Conservation (phyloP, 2,329 filamentous ascomycete species). For the Passalora sequoiae region DNA sequence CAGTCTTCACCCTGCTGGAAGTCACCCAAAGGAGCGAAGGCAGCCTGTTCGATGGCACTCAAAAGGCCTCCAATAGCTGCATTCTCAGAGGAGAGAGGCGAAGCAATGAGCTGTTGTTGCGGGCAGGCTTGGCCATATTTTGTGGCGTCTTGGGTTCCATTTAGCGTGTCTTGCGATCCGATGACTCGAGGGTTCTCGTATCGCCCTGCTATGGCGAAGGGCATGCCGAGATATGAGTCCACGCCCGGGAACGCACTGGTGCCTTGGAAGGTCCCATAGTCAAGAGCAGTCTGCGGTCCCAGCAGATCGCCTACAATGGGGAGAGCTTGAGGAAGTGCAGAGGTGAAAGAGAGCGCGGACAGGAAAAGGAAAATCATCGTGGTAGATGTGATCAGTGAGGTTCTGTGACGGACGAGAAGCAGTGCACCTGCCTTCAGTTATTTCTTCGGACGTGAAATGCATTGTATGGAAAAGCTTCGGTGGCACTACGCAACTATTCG, state of each 20-base stretch:
- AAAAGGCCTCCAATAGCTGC: slow-evolving; percentile 8
- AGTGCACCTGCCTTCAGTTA: no score
- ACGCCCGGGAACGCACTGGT: slow-evolving; percentile 1
- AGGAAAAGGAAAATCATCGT: no score
- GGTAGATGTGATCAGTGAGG: no score
- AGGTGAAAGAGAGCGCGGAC: no score
- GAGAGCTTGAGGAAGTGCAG: no score
- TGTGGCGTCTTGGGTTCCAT: slow-evolving; percentile 8
- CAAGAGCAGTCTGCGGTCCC: slow-evolving; percentile 1
- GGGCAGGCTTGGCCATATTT: slow-evolving; percentile 10
- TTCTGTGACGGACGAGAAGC: no score
- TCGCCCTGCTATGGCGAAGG: slow-evolving; percentile 9
- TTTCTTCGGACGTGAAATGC: no score
- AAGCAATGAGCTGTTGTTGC: slow-evolving; percentile 9
- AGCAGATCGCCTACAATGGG: background rate
- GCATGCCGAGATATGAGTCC: slow-evolving; percentile 13
- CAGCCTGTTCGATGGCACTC: slow-evolving; percentile 9
- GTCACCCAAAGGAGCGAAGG: slow-evolving; percentile 3
- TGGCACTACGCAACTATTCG: no score
- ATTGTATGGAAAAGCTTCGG: no score
- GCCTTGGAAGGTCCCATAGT: slow-evolving; percentile 15
- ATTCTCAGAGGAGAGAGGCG: background rate
- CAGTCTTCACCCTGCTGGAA: slow-evolving; percentile 11
- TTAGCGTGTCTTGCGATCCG: slow-evolving; percentile 6
- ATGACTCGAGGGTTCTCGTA: slow-evolving; percentile 11